Percentiles rank a stretch among this genome's conserved stretches.
Conservation (phyloP, 306 rosid species). For the Canavalia ensiformis region DNA sequence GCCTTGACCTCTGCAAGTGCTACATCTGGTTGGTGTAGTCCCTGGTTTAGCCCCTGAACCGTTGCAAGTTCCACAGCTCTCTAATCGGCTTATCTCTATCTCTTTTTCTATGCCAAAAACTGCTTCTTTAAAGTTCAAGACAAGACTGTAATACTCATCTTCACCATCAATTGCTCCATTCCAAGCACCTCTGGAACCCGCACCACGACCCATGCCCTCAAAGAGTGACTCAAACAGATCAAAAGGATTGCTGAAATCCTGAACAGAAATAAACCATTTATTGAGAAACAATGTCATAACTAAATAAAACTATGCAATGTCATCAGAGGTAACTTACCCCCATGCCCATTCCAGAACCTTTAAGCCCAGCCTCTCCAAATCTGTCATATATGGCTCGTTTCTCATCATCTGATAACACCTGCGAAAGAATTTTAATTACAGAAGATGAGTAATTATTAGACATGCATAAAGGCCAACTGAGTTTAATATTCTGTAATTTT, state of each 20-base stretch:
- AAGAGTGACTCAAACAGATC: constrained; percentile 57
- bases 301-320: constrained; percentile 27
- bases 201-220: constrained; percentile 58
- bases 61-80: constrained; percentile 88
- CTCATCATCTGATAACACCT: constrained; percentile 97
- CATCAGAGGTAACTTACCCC: constrained; percentile 72
- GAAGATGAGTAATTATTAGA: constrained; percentile 19
- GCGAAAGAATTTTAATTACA: constrained; percentile 41
- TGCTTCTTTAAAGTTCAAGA: constrained; percentile 90
- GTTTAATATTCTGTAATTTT: constrained; percentile 43
- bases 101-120: constrained; percentile 93
- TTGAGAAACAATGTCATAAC: constrained; percentile 37
- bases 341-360: constrained; percentile 86
- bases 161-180: constrained; percentile 58
- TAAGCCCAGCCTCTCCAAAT: constrained; percentile 97
- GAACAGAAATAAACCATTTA: constrained; percentile 36
- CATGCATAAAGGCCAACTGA: constrained; percentile 34
- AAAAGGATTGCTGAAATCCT: constrained; percentile 63
- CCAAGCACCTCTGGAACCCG: constrained; percentile 59
- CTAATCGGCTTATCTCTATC: constrained; percentile 87
- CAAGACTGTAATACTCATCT: constrained; percentile 80
- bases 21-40: constrained; percentile 78
- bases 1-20: constrained; percentile 97
- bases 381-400: constrained; percentile 85
- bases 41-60: constrained; percentile 98